Percentiles rank a stretch among this genome's conserved stretches.
Evolutionary conservation across 1,139 yeast genomes (phyloP).

Genomic region (Kodamaea derodonti): DNA sequence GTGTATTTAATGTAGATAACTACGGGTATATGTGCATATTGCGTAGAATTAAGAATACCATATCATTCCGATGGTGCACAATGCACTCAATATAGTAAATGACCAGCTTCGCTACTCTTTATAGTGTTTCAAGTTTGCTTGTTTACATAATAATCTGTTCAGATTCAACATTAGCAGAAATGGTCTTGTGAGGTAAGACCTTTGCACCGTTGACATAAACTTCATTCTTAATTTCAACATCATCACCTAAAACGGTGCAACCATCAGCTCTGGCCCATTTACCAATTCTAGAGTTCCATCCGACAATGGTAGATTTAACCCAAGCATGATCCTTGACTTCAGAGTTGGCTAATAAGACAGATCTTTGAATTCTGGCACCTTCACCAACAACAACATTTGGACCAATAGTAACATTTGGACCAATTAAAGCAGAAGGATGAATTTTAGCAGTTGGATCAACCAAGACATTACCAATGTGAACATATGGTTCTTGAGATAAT

Average conservation of each 20-base stretch:
- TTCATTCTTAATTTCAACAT: constrained; percentile 97
- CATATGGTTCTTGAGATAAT: constrained; percentile 64
- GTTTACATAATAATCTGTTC: constrained; percentile 96
- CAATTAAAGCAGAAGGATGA: constrained; percentile 90
- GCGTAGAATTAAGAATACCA: too few relatives aligned
- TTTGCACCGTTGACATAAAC: constrained; percentile 98
- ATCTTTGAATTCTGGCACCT: constrained; percentile 97
- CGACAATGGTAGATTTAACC: constrained; percentile 96
- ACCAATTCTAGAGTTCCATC: constrained; percentile 99
- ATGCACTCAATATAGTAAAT: too few relatives aligned
- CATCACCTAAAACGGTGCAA: constrained; percentile 97
- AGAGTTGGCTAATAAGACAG: constrained; percentile 89
- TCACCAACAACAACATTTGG: constrained; percentile 95
- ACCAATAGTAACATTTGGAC: constrained; percentile 97
- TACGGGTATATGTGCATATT: too few relatives aligned
- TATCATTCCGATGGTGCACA: too few relatives aligned
- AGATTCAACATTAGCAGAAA: constrained; percentile 92
- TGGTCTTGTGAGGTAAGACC: constrained; percentile 97
- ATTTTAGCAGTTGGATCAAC: constrained; percentile 94
- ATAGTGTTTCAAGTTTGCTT: neutral
- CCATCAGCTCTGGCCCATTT: constrained; percentile 99
- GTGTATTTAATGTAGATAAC: too few relatives aligned
- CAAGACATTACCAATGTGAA: constrained; percentile 91
- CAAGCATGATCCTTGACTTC: constrained; percentile 95
- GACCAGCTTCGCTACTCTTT: neutral